Evolutionary conservation across 1,139 yeast genomes (phyloP), one percentile per base, ranked within the genome.

Genomic region (Saccharomycopsis phalli): DNA sequence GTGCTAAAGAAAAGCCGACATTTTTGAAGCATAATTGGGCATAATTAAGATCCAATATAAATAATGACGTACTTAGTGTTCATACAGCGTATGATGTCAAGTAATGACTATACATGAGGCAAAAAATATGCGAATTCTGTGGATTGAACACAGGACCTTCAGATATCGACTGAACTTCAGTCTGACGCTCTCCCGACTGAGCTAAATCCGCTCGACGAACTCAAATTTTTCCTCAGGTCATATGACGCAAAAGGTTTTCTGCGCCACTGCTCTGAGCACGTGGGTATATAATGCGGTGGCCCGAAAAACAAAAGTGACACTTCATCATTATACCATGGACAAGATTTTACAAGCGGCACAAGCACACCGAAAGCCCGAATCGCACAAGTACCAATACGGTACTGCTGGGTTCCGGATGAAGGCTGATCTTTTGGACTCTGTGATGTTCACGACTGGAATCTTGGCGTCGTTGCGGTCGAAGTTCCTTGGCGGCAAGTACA

Each of bases 111-210:
- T 10, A 23, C 13, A 20, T 17, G 29, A 50, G n/a, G n/a, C n/a
- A 52, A 58, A 59, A 53, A 48, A 50, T 49, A 56, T 79, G 88
- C 87, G 83, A 75, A 66, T 74, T 78, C 81, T 79, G 87, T 77
- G 88, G 87, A 78, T 80, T 81, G 88, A 80, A 80, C 88, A 77
- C 87, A 77, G 81, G 86, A 79, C 88, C 86, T 80, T 71, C 83
- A 79, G 87, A 79, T 78, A 6, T 18, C 33, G 22, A 30, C 21
- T 8, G 19, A 30, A 36, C 81, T 75, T 75, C 81, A 75, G 81
- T 75, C 82, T 75, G 81, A 71, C 82, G 82, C 82, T 76, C 82
- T 76, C 82, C 82, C 81, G 70, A 74, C 81, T 76, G 82, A 76
- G 82, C 81, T 74, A 74, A 74, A 66, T 63, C 78, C 77, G 80